These are phyloP conservation scores for Aspergillus conjunctus DNA, from an alignment of 495 filamentous ascomycete species.

Conservation along the genomic window DNA sequence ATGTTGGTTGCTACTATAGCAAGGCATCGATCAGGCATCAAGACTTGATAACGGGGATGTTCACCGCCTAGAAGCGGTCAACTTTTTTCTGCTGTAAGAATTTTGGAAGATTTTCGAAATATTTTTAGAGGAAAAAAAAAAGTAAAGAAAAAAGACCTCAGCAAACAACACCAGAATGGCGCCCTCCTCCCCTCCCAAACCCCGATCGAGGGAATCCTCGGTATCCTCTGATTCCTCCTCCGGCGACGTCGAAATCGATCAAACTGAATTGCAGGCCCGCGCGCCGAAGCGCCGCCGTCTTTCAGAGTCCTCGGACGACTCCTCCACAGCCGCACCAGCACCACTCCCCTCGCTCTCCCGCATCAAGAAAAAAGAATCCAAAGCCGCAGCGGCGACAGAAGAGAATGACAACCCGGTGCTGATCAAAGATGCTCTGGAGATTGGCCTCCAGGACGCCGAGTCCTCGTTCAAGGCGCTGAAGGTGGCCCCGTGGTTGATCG, in stretches of 20 bases:
- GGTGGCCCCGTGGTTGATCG: slow-evolving; percentile 86
- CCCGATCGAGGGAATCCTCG: slow-evolving; percentile 29
- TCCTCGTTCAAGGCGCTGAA: slow-evolving; percentile 73
- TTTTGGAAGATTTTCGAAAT: slow-evolving; percentile 32
- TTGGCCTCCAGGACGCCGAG: slow-evolving; percentile 43
- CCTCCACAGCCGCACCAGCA: slow-evolving; percentile 38
- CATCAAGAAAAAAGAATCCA: slow-evolving; percentile 47
- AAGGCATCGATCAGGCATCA: not conserved
- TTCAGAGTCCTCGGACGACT: slow-evolving; percentile 45
- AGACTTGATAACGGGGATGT: too few relatives aligned
- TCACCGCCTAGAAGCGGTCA: slow-evolving; percentile 35
- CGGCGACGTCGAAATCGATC: slow-evolving; percentile 13
- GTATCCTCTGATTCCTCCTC: slow-evolving; percentile 28
- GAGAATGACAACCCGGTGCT: slow-evolving; percentile 41
- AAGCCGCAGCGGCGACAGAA: slow-evolving; percentile 21
- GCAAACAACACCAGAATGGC: slow-evolving; percentile 37
- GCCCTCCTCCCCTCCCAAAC: slow-evolving; percentile 30
- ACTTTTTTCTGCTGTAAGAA: slow-evolving; percentile 46
- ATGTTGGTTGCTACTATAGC: not conserved
- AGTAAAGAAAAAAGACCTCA: slow-evolving; percentile 9
- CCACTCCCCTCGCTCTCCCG: slow-evolving; percentile 48
- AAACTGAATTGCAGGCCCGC: slow-evolving; percentile 33
- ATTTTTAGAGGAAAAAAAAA: not conserved
- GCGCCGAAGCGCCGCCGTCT: slow-evolving; percentile 47
- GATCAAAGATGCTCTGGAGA: slow-evolving; percentile 48